Conservation (phyloP, 148 eudicot genomes). For the Rhododendron henanense region DNA sequence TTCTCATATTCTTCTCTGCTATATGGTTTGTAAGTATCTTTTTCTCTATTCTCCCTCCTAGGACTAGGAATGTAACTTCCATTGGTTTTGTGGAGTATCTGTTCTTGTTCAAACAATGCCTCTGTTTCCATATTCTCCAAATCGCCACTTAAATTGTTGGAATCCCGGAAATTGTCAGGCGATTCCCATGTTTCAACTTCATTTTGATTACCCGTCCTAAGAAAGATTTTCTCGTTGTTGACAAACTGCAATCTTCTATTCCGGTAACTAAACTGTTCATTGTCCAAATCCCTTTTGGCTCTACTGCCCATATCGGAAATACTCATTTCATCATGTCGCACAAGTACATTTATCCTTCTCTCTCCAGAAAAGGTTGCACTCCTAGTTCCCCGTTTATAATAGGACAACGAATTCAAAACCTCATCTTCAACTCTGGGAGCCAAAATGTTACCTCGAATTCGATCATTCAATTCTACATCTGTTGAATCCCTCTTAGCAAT, state of each 20-base stretch:
- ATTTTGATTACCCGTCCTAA: conserved; percentile 28
- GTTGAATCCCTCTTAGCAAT: conserved; percentile 29
- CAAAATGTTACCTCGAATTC: conserved; percentile 17
- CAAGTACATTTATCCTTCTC: conserved; percentile 21
- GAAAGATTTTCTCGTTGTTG: conserved; percentile 27
- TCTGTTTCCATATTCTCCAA: conserved; percentile 26
- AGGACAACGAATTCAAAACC: conserved; percentile 12
- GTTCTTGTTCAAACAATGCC: conserved; percentile 27
- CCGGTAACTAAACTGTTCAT: conserved; percentile 23
- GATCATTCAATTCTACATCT: conserved; percentile 25
- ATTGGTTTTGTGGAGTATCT: conserved; percentile 16
- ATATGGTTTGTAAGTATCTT: conserved; percentile 23
- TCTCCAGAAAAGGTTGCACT: conserved; percentile 14
- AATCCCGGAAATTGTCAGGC: conserved; percentile 26
- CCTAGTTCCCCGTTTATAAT: conserved; percentile 10
- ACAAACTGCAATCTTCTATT: conserved; percentile 22
- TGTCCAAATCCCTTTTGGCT: conserved; percentile 23
- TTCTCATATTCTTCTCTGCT: conserved; percentile 29
- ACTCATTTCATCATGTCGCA: conserved; percentile 22
- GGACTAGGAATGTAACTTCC: conserved; percentile 28
- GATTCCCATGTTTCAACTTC: conserved; percentile 33
- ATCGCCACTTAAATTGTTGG: conserved; percentile 29
- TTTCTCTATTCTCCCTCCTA: conserved; percentile 17
- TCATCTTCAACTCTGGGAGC: conserved; percentile 27
- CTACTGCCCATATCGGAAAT: conserved; percentile 20